Conservation (phyloP, 2,329 filamentous ascomycete genomes). For the Hymenoscyphus linearis region DNA sequence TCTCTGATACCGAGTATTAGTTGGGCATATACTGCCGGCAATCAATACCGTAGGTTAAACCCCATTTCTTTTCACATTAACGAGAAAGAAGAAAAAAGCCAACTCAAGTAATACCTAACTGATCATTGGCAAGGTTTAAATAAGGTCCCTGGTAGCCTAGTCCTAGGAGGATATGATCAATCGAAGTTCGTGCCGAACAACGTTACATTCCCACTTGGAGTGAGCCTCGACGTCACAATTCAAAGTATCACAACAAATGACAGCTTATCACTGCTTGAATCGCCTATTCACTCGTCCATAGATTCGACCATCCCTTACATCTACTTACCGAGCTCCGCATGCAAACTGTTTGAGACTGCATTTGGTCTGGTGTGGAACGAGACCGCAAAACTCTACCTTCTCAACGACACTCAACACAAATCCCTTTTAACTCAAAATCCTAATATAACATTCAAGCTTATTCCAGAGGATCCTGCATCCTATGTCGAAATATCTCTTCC, state of each 20-base stretch:
- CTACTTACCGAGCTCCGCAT: constrained; percentile 34
- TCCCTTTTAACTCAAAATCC: constrained; percentile 26
- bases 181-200: constrained; percentile 35
- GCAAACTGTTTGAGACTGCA: constrained; percentile 32
- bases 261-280: constrained; percentile 18
- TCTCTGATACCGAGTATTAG: constrained; percentile 35
- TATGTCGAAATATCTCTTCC: constrained; percentile 23
- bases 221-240: constrained; percentile 34
- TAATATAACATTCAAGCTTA: constrained; percentile 27
- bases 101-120: background rate
- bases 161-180: constrained; percentile 37
- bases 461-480: constrained; percentile 7
- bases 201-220: constrained; percentile 34
- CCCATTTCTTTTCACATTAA: background rate
- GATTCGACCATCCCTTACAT: constrained; percentile 37
- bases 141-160: constrained; percentile 34
- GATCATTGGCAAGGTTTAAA: constrained; percentile 19
- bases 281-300: constrained; percentile 29
- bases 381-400: constrained; percentile 28
- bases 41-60: constrained; percentile 33
- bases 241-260: constrained; percentile 29
- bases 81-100: background rate
- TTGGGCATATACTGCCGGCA: constrained; percentile 40
- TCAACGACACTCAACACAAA: constrained; percentile 28
- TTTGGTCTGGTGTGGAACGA: constrained; percentile 35